Evolutionary conservation across 2,329 filamentous ascomycete genomes (phyloP).

Genomic region (Botrytis deweyae): DNA sequence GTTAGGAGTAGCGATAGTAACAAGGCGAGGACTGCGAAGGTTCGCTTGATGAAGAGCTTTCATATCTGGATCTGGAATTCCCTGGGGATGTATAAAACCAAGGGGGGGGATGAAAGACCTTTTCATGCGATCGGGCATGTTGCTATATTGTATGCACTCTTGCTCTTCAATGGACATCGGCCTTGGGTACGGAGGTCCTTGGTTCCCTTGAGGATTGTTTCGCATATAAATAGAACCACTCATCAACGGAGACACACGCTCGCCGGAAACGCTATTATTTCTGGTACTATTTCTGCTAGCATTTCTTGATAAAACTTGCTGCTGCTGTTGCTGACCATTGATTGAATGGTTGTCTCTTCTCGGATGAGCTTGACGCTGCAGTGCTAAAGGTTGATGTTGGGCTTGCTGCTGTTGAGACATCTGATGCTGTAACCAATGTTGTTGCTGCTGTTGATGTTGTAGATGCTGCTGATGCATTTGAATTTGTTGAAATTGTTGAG

Average conservation of each 20-base stretch:
- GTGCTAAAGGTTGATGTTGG: slow-evolving; percentile 23
- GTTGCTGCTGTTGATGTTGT: slow-evolving; percentile 25
- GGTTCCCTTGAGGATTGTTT: background rate
- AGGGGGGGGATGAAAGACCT: slow-evolving; percentile 41
- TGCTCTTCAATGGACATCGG: slow-evolving; percentile 7
- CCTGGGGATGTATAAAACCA: slow-evolving; percentile 40
- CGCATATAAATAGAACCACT: background rate
- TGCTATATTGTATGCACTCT: slow-evolving; percentile 40
- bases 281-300: slow-evolving; percentile 22
- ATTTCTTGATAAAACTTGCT: background rate
- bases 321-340: slow-evolving; percentile 20
- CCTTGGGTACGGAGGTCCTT: background rate
- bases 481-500: slow-evolving; percentile 20
- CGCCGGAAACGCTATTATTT: slow-evolving; percentile 12
- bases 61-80: slow-evolving; percentile 46
- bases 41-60: slow-evolving; percentile 59
- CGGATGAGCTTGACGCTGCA: slow-evolving; percentile 26
- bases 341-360: slow-evolving; percentile 23
- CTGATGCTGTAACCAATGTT: slow-evolving; percentile 13
- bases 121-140: slow-evolving; percentile 24
- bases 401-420: slow-evolving; percentile 24
- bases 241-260: background rate
- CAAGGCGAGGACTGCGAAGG: slow-evolving; percentile 52
- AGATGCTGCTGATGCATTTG: slow-evolving; percentile 21
- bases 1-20: slow-evolving; percentile 24